Evolutionary conservation across 495 filamentous ascomycete species (phyloP).

Genomic region (Penicillium macrosclerotiorum): DNA sequence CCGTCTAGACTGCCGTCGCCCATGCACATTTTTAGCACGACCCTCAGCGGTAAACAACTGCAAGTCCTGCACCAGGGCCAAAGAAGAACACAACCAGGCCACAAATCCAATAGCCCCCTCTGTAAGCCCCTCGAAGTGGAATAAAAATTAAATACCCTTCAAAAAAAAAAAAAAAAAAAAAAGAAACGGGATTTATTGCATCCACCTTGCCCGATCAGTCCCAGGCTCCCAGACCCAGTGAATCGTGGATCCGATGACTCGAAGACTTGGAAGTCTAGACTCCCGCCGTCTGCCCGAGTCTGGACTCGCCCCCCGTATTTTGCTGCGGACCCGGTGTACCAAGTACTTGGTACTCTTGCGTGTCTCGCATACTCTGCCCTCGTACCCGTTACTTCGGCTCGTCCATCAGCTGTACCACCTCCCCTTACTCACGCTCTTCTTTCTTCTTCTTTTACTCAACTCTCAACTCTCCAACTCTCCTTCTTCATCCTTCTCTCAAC

Average conservation of each 20-base stretch:
- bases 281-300: constrained; percentile 10
- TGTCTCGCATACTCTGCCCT: not conserved
- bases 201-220: not conserved
- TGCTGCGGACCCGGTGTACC: too few relatives aligned
- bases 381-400: constrained; percentile 20
- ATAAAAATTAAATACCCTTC: too few relatives aligned
- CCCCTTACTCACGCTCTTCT: constrained; percentile 18
- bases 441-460: not conserved
- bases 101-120: too few relatives aligned
- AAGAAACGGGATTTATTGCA: not conserved
- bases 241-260: constrained; percentile 20
- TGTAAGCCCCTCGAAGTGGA: too few relatives aligned
- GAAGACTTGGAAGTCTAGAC: constrained; percentile 30
- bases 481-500: not conserved
- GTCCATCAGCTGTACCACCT: constrained; percentile 7
- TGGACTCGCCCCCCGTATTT: constrained; percentile 10
- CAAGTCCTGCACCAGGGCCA: too few relatives aligned
- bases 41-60: too few relatives aligned
- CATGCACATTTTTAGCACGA: too few relatives aligned
- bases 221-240: not conserved
- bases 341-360: constrained; percentile 11
- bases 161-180: too few relatives aligned
- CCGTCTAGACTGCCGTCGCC: too few relatives aligned
- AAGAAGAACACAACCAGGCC: too few relatives aligned
- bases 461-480: not conserved